phyloP scores from a whole-genome alignment of 73 alveolate genomes.

The Tetrahymena elliotti region DNA sequence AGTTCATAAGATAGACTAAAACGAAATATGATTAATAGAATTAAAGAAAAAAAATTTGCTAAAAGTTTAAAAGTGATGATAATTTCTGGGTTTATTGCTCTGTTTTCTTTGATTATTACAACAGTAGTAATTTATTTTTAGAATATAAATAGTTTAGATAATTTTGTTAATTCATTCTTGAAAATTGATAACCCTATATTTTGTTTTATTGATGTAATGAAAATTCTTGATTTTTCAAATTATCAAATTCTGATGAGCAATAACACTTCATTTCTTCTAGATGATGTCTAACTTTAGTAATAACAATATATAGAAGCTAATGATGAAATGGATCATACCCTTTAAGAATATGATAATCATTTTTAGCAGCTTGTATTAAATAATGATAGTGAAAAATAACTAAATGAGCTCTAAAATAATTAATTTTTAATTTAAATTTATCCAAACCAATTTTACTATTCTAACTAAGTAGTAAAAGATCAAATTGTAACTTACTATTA shows the following conservation, averaged over 20 bases:
- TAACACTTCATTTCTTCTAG: too few relatives aligned
- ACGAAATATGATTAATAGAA: not conserved
- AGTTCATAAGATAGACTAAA: not conserved
- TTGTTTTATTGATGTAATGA: not conserved
- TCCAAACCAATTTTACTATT: not conserved
- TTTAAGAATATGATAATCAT: not conserved
- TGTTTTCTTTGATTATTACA: not conserved
- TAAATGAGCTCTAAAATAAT: not conserved
- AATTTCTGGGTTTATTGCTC: not conserved
- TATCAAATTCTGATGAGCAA: not conserved
- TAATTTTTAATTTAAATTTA: not conserved
- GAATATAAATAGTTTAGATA: not conserved
- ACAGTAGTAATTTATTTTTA: not conserved
- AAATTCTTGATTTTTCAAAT: not conserved
- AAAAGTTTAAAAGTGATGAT: not conserved
- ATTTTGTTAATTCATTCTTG: not conserved
- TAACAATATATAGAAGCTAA: not conserved
- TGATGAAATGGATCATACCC: not conserved
- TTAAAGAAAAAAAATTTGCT: not conserved
- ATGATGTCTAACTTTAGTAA: too few relatives aligned
- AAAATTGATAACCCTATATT: not conserved
- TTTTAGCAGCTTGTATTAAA: not conserved
- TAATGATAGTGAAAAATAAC: not conserved
- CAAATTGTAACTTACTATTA: not conserved
- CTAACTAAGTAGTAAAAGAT: not conserved